Evolutionary conservation across 768 basidiomycete species (phyloP), one percentile per base, ranked within the genome.

Genomic region (Rhizopogon salebrosus): DNA sequence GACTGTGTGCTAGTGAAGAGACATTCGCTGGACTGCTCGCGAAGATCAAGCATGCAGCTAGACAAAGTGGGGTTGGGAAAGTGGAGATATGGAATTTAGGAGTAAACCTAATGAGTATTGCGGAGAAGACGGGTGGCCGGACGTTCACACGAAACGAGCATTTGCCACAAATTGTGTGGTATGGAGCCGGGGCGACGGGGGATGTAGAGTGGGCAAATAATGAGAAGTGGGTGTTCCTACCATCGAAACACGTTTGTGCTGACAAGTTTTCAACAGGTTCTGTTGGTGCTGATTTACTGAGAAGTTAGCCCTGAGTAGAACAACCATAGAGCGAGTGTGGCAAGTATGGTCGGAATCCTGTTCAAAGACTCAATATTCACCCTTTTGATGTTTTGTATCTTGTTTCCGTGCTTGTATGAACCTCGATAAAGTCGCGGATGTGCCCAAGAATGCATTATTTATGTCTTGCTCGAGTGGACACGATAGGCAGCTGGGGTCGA

Each of bases 81-180:
- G 60, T 83, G 24, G 81, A 82, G 54, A 60, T 76, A 4, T 82
- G 80, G 75, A 77, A 76, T 57, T 49, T 80, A 34, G 68, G 74
- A 1, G 37, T 52, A 11, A 56, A 73, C 20, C 54, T 81, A 27
- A 38, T 62, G 49, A 49, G 54, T 3, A 51, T 58, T 7, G 72
- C 68, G 2, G 48, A 49, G 18, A 58, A 57, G n/a, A 53, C 69
- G 5, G 70, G 72, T 4, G 75, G 71, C 0, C 57, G 48, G 34
- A 72, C 65, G 0, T 50, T 59, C 42, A 59, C 65, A 38, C 66
- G 79, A 37, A 59, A 64, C 6, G 73, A 72, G 27, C 71, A 77
- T 57, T 57, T 82, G 11, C 66, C 77, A 4, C 60, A 73, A 4
- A 69, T 80, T 55, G 79, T 74, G 51, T 80, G 78, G 76, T 82